Evolutionary conservation across 495 filamentous ascomycete species (phyloP), one percentile per base, ranked within the genome.

Genomic region (Niebla homalea): DNA sequence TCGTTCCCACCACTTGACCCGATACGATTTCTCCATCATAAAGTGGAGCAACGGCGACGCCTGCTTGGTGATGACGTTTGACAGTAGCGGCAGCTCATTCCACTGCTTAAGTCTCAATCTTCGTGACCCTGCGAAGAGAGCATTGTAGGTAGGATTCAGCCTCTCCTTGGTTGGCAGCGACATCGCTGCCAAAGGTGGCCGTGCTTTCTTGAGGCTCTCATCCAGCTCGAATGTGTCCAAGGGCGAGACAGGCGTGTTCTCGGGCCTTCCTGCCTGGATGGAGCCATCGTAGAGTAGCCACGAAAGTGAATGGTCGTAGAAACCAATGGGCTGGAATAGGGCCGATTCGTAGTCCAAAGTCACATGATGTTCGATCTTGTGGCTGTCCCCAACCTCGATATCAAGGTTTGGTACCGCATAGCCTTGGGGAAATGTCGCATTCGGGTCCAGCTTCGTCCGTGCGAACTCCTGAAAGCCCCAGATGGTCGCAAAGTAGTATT

Each of bases 381-480:
- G 38, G 36, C 40, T 37, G 37, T 36, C 29, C 12, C 36, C 22
- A 14, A 43, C 26, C 22, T 32, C 39, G 5, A 36, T 26, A 7
- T 59, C 37, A 40, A 45, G 58, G 8, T 66, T 61, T 10, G 62
- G 49, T 10, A 61, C 62, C 18, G 72, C 67, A 0, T 63, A 64
- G 25, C 70, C 70, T 19, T 68, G 69, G n/a, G 71, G 42, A 10
- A n/a, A 8, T 5, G 60, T 52, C 0, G 62, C 67, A 36, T 65
- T 60, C 16, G 61, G 67, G 51, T 73, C 69, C 54, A 71, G 65
- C 41, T 69, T 51, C 53, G 76, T 70, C 29, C 75, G 63, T 25
- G 70, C 59, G 38, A 74, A 71, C 59, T 79, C 75, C 57, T 81
- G 76, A 20, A 69, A 64, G 38, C 73, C 75, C 49, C 70, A 79